phyloP scores from a whole-genome alignment of 2,329 filamentous ascomycete species.

The Penicillium crustosum region DNA sequence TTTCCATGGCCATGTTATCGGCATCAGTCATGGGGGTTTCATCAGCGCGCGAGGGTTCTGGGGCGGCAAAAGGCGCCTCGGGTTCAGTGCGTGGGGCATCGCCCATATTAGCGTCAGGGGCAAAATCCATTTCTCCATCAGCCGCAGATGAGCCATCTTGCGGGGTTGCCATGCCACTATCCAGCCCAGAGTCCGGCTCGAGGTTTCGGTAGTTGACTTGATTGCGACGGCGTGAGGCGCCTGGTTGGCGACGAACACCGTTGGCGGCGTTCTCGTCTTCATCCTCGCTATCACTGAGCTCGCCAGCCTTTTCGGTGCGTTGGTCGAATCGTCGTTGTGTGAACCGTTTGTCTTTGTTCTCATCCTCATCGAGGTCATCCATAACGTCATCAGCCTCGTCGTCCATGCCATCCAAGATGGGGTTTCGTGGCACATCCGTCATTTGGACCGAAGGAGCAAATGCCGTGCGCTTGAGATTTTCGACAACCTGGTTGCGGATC shows the following conservation, averaged over 20 bases:
- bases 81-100: slow-evolving; percentile 39
- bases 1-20: slow-evolving; percentile 33
- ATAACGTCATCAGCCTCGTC: slow-evolving; percentile 65
- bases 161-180: slow-evolving; percentile 53
- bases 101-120: slow-evolving; percentile 42
- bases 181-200: slow-evolving; percentile 54
- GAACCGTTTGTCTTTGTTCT: slow-evolving; percentile 78
- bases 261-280: slow-evolving; percentile 72
- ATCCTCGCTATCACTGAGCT: slow-evolving; percentile 85
- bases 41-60: slow-evolving; percentile 33
- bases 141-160: slow-evolving; percentile 43
- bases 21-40: slow-evolving; percentile 35
- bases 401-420: slow-evolving; percentile 56
- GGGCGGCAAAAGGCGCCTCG: slow-evolving; percentile 32
- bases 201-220: slow-evolving; percentile 63
- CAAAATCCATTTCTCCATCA: slow-evolving; percentile 45
- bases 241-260: slow-evolving; percentile 63
- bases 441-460: slow-evolving; percentile 64
- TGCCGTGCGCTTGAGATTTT: slow-evolving; percentile 64
- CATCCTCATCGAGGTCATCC: slow-evolving; percentile 76
- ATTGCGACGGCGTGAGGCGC: slow-evolving; percentile 52
- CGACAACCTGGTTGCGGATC: slow-evolving; percentile 64
- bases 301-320: slow-evolving; percentile 71
- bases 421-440: slow-evolving; percentile 61
- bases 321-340: slow-evolving; percentile 83